Percentiles rank a stretch among this genome's conserved stretches.
Conservation (phyloP, 2,329 filamentous ascomycete species). For the Calycina marina region DNA sequence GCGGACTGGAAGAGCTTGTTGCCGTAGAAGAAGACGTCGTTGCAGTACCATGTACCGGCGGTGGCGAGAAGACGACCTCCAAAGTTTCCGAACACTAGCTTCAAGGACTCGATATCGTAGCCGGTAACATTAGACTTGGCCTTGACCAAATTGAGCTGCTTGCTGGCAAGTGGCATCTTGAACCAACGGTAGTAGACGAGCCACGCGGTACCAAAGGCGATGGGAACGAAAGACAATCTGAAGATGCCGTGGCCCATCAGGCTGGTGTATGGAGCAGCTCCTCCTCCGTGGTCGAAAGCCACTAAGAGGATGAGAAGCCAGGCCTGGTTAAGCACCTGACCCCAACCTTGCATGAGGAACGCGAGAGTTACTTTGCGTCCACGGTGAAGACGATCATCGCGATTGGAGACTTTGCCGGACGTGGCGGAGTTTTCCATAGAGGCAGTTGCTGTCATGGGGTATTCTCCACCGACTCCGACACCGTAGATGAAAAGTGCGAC, state of each 20-base stretch:
- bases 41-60: constrained; percentile 82
- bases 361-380: constrained; percentile 91
- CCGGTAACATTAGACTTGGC: constrained; percentile 77
- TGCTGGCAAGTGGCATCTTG: constrained; percentile 83
- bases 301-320: constrained; percentile 74
- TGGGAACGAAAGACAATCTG: constrained; percentile 82
- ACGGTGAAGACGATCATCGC: constrained; percentile 86
- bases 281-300: constrained; percentile 60
- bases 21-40: constrained; percentile 98
- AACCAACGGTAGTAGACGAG: constrained; percentile 90
- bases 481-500: constrained; percentile 91
- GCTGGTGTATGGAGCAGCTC: constrained; percentile 55
- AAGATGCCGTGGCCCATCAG: constrained; percentile 80
- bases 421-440: constrained; percentile 85
- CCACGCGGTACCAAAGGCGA: constrained; percentile 82
- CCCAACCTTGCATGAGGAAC: constrained; percentile 98
- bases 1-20: constrained; percentile 94
- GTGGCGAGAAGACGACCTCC: constrained; percentile 78
- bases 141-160: constrained; percentile 71
- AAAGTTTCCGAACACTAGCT: constrained; percentile 67
- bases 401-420: constrained; percentile 76
- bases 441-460: constrained; percentile 91
- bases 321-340: constrained; percentile 87
- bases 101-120: constrained; percentile 77
- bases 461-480: constrained; percentile 68